Conservation (phyloP, 768 basidiomycete genomes). For the Pisolithus microcarpus region DNA sequence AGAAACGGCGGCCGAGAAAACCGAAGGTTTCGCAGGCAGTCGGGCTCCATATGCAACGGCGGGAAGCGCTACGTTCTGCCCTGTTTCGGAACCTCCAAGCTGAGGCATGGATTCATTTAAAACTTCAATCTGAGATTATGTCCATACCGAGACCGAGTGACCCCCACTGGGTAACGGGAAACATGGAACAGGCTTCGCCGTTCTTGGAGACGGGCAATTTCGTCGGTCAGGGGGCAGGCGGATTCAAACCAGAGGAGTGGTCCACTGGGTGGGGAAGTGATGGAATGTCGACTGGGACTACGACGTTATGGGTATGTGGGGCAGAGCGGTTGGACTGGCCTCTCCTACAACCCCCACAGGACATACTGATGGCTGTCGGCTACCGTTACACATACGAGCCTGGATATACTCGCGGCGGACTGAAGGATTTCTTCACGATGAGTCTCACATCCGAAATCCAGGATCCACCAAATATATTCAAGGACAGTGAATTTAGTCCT, state of each 20-base stretch:
- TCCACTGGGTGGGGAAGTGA: constrained; percentile 19
- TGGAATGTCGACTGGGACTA: constrained; percentile 7
- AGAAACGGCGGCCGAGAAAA: background rate
- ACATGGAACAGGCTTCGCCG: no score
- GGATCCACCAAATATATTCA: constrained; percentile 12
- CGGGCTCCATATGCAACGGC: background rate
- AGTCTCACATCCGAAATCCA: background rate
- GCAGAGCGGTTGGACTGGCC: constrained; percentile 7
- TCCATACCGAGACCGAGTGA: background rate
- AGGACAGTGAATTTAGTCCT: constrained; percentile 4
- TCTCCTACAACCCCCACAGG: no score
- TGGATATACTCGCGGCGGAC: constrained; percentile 22
- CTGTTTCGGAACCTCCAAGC: background rate
- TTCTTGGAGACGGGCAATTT: background rate
- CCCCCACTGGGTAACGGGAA: background rate
- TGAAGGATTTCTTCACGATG: constrained; percentile 13
- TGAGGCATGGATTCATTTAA: background rate
- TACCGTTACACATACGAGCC: constrained; percentile 15
- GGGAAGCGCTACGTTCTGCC: background rate
- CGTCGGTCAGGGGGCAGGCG: background rate
- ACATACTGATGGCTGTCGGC: background rate
- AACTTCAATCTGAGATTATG: background rate
- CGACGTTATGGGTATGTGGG: background rate
- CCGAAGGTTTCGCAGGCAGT: background rate
- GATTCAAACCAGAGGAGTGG: constrained; percentile 11